Evolutionary conservation across 1,139 yeast genomes (phyloP).

Genomic region (Lodderomyces parapsilosis): DNA sequence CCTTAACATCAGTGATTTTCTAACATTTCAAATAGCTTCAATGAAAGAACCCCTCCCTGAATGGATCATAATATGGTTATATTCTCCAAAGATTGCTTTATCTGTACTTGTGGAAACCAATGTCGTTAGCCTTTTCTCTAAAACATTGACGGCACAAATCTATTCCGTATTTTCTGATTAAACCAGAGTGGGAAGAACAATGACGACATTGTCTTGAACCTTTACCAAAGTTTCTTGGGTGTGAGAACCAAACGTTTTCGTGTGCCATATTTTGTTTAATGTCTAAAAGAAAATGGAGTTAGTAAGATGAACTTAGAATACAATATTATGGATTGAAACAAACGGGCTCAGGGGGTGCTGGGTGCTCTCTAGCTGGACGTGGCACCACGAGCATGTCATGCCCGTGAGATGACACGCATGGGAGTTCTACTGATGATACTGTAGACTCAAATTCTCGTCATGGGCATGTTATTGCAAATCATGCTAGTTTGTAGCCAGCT

Average conservation of each 20-base stretch:
- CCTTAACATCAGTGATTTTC: too few species aligned
- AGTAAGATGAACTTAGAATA: constrained; percentile 18
- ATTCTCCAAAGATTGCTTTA: too few species aligned
- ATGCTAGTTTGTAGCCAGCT: too few species aligned
- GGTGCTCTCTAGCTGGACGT: too few species aligned
- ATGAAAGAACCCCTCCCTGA: too few species aligned
- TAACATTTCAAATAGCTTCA: neutral
- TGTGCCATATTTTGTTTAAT: constrained; percentile 91
- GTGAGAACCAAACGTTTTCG: constrained; percentile 99
- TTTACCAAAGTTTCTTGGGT: constrained; percentile 99
- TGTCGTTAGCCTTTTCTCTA: constrained; percentile 99
- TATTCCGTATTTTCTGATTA: constrained; percentile 99
- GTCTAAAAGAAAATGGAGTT: constrained; percentile 23
- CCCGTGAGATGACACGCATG: too few species aligned
- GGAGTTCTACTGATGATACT: too few species aligned
- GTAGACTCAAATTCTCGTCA: too few species aligned
- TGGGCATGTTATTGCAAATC: too few species aligned
- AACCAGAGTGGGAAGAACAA: constrained; percentile 98
- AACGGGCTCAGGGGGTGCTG: neutral
- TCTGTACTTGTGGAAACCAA: constrained; percentile 99
- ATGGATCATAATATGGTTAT: too few species aligned
- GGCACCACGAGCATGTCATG: too few species aligned
- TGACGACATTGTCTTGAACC: constrained; percentile 99
- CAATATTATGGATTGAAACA: neutral
- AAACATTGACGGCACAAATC: constrained; percentile 99